Evolutionary conservation across 75 land plant species (phyloP), one percentile per base, ranked within the genome.

Genomic region (Chamaecyparis obtusa): DNA sequence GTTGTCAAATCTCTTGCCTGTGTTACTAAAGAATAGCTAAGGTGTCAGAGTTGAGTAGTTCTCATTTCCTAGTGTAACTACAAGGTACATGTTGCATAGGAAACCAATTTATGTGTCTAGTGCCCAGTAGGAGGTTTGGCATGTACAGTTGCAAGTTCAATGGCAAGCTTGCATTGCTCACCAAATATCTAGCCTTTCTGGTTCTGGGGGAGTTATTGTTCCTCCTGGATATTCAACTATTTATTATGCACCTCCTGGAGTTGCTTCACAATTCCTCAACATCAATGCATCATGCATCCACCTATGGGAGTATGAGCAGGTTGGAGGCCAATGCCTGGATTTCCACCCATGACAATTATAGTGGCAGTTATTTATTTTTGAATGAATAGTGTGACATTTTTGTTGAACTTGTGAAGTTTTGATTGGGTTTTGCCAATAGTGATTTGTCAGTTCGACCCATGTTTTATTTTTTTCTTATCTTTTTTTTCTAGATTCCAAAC

Each of bases 71-170:
- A 41, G 41, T 41, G 41, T 41, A 41, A 41, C 2, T 41, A 2
- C 41, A 41, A 41, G 41, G 41, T 41, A 41, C 41, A 41, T 41
- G 41, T 41, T 41, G 41, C 41, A 41, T 41, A 41, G 41, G 2
- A 41, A 41, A 41, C 41, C 41, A 41, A 1, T 41, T 41, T 41
- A 1, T 41, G 2, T 41, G 2, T 1, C 41, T 41, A 41, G 1
- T 41, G 41, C 2, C 41, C 91, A 91, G 55, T 94, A 93, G 64
- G 96, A 96, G 88, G 95, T 95, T 27, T 91, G 95, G 41, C 90
- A 88, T 54, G 91, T 92, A 19, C 93, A 93, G 43, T 84, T 96
- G 86, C 91, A 95, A 87, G 84, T 90, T 30, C 95, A 92, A 21
- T 92, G 89, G 91, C 88, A 90, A 51, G 90, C 89, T 36, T 86